Base-by-base conservation (phyloP, 495 filamentous ascomycete genomes). In the Lichina pygmaea region DNA sequence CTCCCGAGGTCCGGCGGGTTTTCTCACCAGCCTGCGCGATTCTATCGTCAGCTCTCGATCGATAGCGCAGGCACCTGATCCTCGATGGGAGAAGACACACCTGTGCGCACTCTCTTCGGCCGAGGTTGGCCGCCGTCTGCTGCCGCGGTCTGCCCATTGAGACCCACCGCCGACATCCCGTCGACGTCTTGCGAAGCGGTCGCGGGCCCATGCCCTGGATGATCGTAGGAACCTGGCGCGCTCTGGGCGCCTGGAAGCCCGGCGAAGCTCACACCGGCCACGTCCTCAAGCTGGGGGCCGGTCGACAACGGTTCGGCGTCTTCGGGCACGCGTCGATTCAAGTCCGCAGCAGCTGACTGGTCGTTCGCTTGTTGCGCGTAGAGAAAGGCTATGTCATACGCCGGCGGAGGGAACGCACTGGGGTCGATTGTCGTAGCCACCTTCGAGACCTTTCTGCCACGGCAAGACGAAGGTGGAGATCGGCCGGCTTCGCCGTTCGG, bases 31-130 rank as follows among this genome's bases (percentile, higher is more conserved):
- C 54, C 54, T 57, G 17, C 49, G 41, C 46, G 46, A 47, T 34
- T 36, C 49, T 39, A 44, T 43, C 39, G 51, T 56, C 48, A 57
- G 54, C 36, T 42, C 30, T 10, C 24, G 15, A 33, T 42, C 4
- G 6, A 15, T 42, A 24, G 4, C 2, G 4, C 24, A n/a, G 24
- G 34, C 41, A 41, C 37, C 42, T 33, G 41, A 42, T 12, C 44
- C 42, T 32, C 37, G 33, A 34, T 30, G 48, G 50, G 32, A 47
- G 42, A 45, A 32, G 43, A 48, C 47, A 44, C 57, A 55, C 57
- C 57, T 52, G 57, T 59, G 39, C 57, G 57, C 37, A 59, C 57
- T 52, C 57, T 46, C 46, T 59, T 59, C 33, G 57, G 57, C 45
- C 57, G 50, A 51, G 53, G 58, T 33, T 48, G 52, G 42, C 49